These are phyloP conservation scores for Cyanidiococcus yangmingshanensis DNA, from an alignment of 23 red algal genomes.

Conservation along the genomic window DNA sequence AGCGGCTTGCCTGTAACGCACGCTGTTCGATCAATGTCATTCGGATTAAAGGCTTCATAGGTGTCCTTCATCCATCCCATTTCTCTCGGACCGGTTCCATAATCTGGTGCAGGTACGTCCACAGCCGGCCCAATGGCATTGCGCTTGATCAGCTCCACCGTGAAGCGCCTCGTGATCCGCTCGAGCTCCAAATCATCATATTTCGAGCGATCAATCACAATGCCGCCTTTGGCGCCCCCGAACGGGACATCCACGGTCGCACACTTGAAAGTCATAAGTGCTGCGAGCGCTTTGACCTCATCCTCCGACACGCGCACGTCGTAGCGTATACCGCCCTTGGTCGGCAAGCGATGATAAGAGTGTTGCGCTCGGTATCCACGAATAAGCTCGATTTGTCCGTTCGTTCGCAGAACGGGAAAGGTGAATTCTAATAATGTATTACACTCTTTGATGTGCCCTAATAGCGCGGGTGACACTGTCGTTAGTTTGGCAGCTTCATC, in stretches of 20 bases:
- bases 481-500: conserved; percentile 48
- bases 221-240: conserved; percentile 94
- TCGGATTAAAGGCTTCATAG: conserved; percentile 56
- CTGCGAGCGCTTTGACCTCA: conserved; percentile 85
- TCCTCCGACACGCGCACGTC: conserved; percentile 58
- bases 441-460: conserved; percentile 58
- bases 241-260: conserved; percentile 90
- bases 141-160: conserved; percentile 65
- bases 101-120: conserved; percentile 97
- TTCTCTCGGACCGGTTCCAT: conserved; percentile 74
- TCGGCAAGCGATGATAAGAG: conserved; percentile 61
- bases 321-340: conserved; percentile 95
- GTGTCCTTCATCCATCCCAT: conserved; percentile 98
- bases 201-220: conserved; percentile 58
- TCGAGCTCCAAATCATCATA: conserved; percentile 59
- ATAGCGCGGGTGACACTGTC: conserved; percentile 38
- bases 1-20: conserved; percentile 91
- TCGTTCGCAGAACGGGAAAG: conserved; percentile 56
- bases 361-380: conserved; percentile 83
- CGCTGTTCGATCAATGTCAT: conserved; percentile 67
- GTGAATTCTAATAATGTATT: conserved; percentile 54
- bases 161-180: conserved; percentile 81
- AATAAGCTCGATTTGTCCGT: conserved; percentile 54
- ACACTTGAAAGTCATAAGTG: conserved; percentile 95
- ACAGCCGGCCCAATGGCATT: conserved; percentile 83